These are phyloP conservation scores for Coprinellus micaceus DNA, from an alignment of 768 basidiomycete genomes.

Conservation along the genomic window DNA sequence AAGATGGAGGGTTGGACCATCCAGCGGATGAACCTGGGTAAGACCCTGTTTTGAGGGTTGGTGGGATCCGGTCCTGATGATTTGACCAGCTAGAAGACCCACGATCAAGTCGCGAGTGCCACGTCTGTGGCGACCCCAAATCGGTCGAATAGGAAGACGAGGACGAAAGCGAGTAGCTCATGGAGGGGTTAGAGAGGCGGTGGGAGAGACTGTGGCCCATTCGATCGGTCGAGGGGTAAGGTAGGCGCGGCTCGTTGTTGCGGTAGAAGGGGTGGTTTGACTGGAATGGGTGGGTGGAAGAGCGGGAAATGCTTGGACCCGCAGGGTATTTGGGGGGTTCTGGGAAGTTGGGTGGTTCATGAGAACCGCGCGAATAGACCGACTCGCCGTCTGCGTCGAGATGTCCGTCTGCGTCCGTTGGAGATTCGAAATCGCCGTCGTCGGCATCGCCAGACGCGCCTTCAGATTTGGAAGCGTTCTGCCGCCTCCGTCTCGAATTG, in stretches of 20 bases:
- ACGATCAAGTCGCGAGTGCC: constrained; percentile 10
- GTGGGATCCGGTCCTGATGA: background rate
- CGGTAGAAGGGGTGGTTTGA: constrained; percentile 17
- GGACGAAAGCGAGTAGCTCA: constrained; percentile 11
- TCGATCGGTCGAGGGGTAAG: constrained; percentile 16
- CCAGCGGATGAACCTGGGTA: background rate
- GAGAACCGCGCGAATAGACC: constrained; percentile 22
- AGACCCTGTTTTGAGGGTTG: background rate
- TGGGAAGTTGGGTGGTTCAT: constrained; percentile 1
- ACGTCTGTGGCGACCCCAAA: background rate
- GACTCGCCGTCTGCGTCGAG: constrained; percentile 20
- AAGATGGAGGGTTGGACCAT: background rate
- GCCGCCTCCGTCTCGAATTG: constrained; percentile 66
- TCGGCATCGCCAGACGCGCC: constrained; percentile 22
- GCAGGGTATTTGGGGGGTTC: constrained; percentile 5
- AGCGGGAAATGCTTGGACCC: constrained; percentile 17
- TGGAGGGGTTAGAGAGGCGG: constrained; percentile 12
- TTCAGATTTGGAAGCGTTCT: constrained; percentile 21
- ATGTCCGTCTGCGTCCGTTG: constrained; percentile 34
- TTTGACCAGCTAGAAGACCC: background rate
- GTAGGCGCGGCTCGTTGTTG: constrained; percentile 21
- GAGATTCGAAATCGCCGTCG: constrained; percentile 36
- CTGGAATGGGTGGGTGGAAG: constrained; percentile 21
- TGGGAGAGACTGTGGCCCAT: constrained; percentile 13
- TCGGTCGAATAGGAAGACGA: constrained; percentile 3